These are phyloP conservation scores for Bauhinia variegata DNA, from an alignment of 306 rosid genomes.

Conservation along the genomic window DNA sequence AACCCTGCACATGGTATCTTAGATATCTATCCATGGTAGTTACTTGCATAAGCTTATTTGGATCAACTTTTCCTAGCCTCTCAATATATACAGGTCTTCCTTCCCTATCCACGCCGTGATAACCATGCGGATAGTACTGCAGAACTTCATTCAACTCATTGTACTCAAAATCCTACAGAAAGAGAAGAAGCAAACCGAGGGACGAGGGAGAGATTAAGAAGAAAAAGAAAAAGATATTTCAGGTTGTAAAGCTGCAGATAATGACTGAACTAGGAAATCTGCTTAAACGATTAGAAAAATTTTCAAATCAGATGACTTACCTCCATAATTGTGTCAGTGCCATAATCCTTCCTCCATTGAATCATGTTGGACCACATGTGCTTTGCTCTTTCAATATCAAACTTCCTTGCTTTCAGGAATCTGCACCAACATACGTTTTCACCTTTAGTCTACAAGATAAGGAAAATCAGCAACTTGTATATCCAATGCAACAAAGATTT, in stretches of 20 bases:
- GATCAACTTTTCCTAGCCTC: conserved; percentile 85
- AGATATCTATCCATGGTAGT: conserved; percentile 77
- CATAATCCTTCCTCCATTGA: conserved; percentile 89
- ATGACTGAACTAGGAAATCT: conserved; percentile 28
- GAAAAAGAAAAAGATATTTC: background rate
- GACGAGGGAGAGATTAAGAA: background rate
- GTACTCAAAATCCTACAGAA: conserved; percentile 78
- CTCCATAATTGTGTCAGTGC: conserved; percentile 83
- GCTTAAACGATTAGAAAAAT: conserved; percentile 13
- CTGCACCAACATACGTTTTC: conserved; percentile 47
- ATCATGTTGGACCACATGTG: conserved; percentile 93
- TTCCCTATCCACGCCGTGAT: conserved; percentile 93
- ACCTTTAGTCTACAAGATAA: conserved; percentile 26
- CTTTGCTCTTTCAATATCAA: conserved; percentile 84
- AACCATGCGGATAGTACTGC: conserved; percentile 80
- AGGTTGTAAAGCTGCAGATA: background rate
- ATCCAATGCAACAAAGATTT: conserved; percentile 15
- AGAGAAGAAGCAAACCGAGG: background rate
- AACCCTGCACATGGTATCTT: conserved; percentile 87
- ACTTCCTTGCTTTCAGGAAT: conserved; percentile 92
- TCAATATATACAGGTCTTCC: conserved; percentile 91
- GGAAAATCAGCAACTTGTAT: conserved; percentile 21
- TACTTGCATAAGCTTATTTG: conserved; percentile 75
- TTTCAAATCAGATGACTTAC: conserved; percentile 42
- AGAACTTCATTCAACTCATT: conserved; percentile 72